These are phyloP conservation scores for Darksidea phi DNA, from an alignment of 495 filamentous ascomycete genomes.

Conservation along the genomic window DNA sequence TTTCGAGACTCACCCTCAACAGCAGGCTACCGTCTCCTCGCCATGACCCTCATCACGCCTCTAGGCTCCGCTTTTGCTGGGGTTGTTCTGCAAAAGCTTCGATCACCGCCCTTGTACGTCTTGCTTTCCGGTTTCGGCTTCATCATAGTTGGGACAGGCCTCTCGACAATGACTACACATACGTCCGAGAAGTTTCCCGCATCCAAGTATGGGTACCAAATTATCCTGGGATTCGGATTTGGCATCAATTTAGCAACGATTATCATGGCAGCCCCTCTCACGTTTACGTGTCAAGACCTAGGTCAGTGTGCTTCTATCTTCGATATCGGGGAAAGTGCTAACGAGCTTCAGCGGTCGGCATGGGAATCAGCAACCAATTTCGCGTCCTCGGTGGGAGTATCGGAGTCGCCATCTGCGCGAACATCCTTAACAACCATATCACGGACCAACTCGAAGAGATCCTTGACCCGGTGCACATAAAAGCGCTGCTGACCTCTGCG, in stretches of 20 bases:
- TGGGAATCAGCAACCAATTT: constrained; percentile 15
- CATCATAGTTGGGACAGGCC: constrained; percentile 8
- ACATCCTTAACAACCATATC: constrained; percentile 12
- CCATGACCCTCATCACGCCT: constrained; percentile 13
- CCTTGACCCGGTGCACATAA: not conserved
- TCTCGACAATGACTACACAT: constrained; percentile 1
- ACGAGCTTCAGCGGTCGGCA: not conserved
- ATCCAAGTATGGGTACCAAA: constrained; percentile 12
- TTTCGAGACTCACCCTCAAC: constrained; percentile 4
- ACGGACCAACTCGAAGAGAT: not conserved
- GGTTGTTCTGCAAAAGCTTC: not conserved
- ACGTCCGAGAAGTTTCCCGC: not conserved
- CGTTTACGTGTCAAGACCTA: not conserved
- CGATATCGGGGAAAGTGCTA: not conserved
- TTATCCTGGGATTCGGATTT: constrained; percentile 20
- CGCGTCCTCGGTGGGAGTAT: constrained; percentile 10
- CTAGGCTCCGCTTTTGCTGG: constrained; percentile 8
- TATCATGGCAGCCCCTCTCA: constrained; percentile 17
- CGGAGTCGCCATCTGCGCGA: constrained; percentile 14
- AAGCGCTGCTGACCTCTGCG: constrained; percentile 2
- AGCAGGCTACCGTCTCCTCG: constrained; percentile 16
- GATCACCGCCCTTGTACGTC: constrained; percentile 10
- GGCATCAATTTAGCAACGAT: constrained; percentile 10
- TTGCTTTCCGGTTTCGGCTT: not conserved
- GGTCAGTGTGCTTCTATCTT: not conserved